Percentiles rank a stretch among this genome's conserved stretches.
Conservation (phyloP, 441 rosid species). For the Aquilaria agallochum region DNA sequence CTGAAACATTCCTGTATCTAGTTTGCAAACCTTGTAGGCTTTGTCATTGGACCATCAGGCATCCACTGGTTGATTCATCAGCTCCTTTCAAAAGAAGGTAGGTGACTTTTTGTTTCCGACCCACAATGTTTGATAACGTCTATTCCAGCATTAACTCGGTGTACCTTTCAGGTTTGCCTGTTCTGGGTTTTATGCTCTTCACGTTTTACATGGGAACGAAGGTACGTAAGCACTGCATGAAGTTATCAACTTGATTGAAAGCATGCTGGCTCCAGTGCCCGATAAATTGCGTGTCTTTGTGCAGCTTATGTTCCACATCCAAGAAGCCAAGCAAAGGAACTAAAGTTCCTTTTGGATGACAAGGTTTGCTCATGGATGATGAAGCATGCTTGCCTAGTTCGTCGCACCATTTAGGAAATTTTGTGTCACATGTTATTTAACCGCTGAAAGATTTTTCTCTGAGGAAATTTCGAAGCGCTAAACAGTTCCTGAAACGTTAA, state of each 20-base stretch:
- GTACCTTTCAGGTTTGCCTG: conserved; percentile 50
- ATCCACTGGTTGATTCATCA: conserved; percentile 66
- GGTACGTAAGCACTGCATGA: conserved; percentile 34
- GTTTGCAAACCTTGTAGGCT: conserved; percentile 95
- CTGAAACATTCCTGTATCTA: conserved; percentile 24
- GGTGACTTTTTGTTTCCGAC: not conserved
- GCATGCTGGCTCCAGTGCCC: not conserved
- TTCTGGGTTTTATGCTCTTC: conserved; percentile 54
- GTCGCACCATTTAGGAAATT: too few species aligned
- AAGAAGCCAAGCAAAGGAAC: conserved; percentile 41
- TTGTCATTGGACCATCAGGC: conserved; percentile 86
- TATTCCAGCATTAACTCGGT: conserved; percentile 6
- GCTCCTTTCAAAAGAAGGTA: conserved; percentile 73
- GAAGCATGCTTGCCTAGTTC: too few species aligned
- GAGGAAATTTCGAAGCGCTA: too few species aligned
- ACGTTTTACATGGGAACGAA: conserved; percentile 77
- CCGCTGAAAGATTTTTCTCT: too few species aligned
- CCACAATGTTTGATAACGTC: too few species aligned
- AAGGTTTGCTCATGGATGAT: too few species aligned
- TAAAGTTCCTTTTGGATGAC: conserved; percentile 9
- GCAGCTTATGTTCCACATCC: conserved; percentile 84
- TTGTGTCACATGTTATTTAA: too few species aligned
- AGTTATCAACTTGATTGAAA: not conserved
- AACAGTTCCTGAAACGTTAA: too few species aligned
- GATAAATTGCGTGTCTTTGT: conserved; percentile 10